phyloP scores from a whole-genome alignment of 129 eudicot species.

The Flaveria robusta region DNA sequence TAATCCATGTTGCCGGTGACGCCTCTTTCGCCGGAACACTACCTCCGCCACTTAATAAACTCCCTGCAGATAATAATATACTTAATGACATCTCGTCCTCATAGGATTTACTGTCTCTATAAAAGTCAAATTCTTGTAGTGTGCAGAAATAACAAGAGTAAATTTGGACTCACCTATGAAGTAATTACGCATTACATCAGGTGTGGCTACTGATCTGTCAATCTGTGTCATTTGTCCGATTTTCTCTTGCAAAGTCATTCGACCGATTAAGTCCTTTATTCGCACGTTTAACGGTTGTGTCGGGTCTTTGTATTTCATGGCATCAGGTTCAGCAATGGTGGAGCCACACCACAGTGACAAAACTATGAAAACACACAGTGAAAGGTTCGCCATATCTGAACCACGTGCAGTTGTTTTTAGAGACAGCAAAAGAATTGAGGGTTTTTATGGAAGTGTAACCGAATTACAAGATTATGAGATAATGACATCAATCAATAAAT shows the following conservation, averaged over 20 bases:
- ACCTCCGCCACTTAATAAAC: slow-evolving; percentile 63
- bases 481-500: neutral
- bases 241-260: slow-evolving; percentile 67
- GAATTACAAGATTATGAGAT: no score
- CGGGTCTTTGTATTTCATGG: slow-evolving; percentile 61
- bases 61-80: slow-evolving; percentile 34
- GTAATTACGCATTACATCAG: slow-evolving; percentile 50
- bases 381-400: slow-evolving; percentile 24
- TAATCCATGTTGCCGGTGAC: slow-evolving; percentile 58
- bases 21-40: slow-evolving; percentile 57
- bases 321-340: slow-evolving; percentile 32
- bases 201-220: slow-evolving; percentile 45
- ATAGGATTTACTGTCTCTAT: no score
- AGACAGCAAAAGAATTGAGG: neutral
- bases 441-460: no score
- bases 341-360: slow-evolving; percentile 37
- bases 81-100: no score
- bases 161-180: slow-evolving; percentile 42
- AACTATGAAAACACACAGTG: neutral
- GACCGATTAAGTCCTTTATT: slow-evolving; percentile 48
- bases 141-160: neutral
- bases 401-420: neutral
- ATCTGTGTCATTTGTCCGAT: slow-evolving; percentile 77
- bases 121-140: no score
- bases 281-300: slow-evolving; percentile 45